Evolutionary conservation across 2,329 filamentous ascomycete species (phyloP).

Genomic region (Trichoderma aggressivum): DNA sequence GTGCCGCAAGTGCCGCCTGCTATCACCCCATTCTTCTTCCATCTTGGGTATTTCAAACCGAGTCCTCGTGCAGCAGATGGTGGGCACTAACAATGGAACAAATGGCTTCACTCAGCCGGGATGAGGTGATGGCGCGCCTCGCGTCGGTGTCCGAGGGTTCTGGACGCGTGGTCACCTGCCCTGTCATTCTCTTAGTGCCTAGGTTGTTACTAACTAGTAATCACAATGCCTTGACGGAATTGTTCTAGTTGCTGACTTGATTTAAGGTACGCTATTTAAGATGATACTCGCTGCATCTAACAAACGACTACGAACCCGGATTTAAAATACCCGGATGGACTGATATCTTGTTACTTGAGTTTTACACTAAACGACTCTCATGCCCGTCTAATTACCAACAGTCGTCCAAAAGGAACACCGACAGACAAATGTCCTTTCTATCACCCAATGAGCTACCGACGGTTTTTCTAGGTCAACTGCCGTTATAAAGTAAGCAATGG

Average conservation of each 20-base stretch:
- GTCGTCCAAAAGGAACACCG: not conserved
- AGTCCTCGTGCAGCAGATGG: not conserved
- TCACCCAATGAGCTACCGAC: not conserved
- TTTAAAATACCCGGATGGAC: not conserved
- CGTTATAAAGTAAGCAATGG: not conserved
- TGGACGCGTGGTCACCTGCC: slow-evolving; percentile 18
- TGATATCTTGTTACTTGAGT: not conserved
- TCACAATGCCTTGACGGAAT: not conserved
- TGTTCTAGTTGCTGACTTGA: not conserved
- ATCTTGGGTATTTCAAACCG: not conserved
- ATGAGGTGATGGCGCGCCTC: slow-evolving; percentile 8
- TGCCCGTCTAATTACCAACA: not conserved
- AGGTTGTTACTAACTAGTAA: not conserved
- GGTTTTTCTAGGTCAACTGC: not conserved
- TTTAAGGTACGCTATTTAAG: not conserved
- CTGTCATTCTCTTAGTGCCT: not conserved
- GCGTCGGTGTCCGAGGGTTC: slow-evolving; percentile 1
- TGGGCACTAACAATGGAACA: not conserved
- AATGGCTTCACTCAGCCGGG: not conserved
- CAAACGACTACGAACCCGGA: not conserved
- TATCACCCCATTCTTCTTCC: not conserved
- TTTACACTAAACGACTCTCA: not conserved
- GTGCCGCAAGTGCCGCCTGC: not conserved
- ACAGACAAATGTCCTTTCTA: not conserved
- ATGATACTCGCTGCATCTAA: not conserved